These are phyloP conservation scores for Wickerhamia fluorescens DNA, from an alignment of 805 yeast species.

Conservation along the genomic window DNA sequence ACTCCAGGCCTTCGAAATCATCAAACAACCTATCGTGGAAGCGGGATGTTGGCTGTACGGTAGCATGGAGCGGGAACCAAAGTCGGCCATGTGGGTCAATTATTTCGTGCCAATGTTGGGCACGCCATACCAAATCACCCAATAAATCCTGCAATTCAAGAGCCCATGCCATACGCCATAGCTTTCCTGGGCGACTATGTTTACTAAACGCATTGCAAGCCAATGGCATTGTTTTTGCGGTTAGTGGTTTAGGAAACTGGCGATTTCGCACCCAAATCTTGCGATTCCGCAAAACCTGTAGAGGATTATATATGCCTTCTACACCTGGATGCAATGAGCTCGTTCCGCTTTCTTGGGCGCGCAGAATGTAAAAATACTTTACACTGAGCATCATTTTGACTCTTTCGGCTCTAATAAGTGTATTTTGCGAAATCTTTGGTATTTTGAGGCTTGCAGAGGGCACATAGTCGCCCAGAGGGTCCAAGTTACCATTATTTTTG, in stretches of 20 bases:
- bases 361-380: conserved; percentile 43
- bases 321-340: conserved; percentile 37
- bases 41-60: conserved; percentile 7
- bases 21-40: conserved; percentile 23
- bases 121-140: conserved; percentile 53
- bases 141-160: conserved; percentile 53
- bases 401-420: conserved; percentile 42
- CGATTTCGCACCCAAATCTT: conserved; percentile 45
- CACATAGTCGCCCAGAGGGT: conserved; percentile 3
- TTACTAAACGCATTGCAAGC: conserved; percentile 58
- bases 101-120: conserved; percentile 48
- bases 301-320: conserved; percentile 72
- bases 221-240: conserved; percentile 46
- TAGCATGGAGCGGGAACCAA: conserved; percentile 39
- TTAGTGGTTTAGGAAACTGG: conserved; percentile 38
- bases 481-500: conserved; percentile 7
- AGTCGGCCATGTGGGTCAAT: conserved; percentile 36
- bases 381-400: conserved; percentile 42
- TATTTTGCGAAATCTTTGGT: conserved; percentile 30
- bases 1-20: conserved; percentile 1
- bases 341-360: conserved; percentile 21
- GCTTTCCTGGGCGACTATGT: conserved; percentile 22
- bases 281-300: conserved; percentile 75
- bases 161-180: conserved; percentile 53
- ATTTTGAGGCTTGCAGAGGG: conserved; percentile 3